These are phyloP conservation scores for Didymella exigua DNA, from an alignment of 2,329 filamentous ascomycete species.

Conservation along the genomic window DNA sequence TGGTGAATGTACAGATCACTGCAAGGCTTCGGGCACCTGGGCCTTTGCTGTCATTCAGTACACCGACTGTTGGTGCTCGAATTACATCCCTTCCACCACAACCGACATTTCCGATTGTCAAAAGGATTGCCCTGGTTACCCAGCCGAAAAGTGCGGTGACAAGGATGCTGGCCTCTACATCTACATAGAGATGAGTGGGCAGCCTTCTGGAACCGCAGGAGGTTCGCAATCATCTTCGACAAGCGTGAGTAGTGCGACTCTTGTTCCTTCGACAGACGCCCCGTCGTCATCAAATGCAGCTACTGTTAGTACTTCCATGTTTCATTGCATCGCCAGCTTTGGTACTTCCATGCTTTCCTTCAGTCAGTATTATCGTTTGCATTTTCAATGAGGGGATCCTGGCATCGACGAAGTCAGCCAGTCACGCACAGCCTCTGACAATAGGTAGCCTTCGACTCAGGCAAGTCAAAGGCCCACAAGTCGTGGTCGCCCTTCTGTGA, in stretches of 20 bases:
- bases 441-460: slow-evolving; percentile 42
- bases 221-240: slow-evolving; percentile 34
- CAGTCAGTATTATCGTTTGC: slow-evolving; percentile 1
- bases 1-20: slow-evolving; percentile 69
- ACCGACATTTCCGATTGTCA: slow-evolving; percentile 58
- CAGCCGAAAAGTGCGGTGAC: slow-evolving; percentile 69
- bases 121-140: slow-evolving; percentile 70
- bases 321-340: slow-evolving; percentile 27
- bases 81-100: slow-evolving; percentile 63
- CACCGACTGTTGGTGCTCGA: slow-evolving; percentile 74
- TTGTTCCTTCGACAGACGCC: slow-evolving; percentile 21
- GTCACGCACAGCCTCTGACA: slow-evolving; percentile 38
- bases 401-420: neutral
- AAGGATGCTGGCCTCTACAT: slow-evolving; percentile 60
- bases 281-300: slow-evolving; percentile 22
- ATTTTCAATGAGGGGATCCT: neutral
- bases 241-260: slow-evolving; percentile 32
- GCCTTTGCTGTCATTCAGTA: slow-evolving; percentile 73
- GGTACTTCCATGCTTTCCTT: slow-evolving; percentile 12
- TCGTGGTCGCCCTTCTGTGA: slow-evolving; percentile 31
- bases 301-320: slow-evolving; percentile 39
- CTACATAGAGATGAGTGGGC: slow-evolving; percentile 61
- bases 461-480: slow-evolving; percentile 34
- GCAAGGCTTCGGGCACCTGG: slow-evolving; percentile 55
- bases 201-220: slow-evolving; percentile 64